phyloP scores from a whole-genome alignment of 805 yeast genomes.

The Suhomyces vadensis region DNA sequence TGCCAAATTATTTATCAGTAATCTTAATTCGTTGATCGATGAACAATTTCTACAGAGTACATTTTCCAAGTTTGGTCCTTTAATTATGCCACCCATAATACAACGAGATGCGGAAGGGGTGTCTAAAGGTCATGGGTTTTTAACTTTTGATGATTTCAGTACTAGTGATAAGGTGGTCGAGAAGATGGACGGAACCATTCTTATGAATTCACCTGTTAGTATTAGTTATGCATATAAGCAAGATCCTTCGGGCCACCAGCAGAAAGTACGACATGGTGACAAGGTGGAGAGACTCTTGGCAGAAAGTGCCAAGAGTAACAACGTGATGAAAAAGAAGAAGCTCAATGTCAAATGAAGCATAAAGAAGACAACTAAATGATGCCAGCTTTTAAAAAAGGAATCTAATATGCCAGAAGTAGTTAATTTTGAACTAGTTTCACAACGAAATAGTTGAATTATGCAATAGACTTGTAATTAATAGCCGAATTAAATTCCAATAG shows the following conservation, averaged over 20 bases:
- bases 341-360: not conserved
- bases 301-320: slow-evolving; percentile 54
- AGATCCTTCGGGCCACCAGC: slow-evolving; percentile 39
- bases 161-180: slow-evolving; percentile 71
- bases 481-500: no score
- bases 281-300: slow-evolving; percentile 72
- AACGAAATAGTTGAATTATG: no score
- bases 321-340: slow-evolving; percentile 13
- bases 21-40: slow-evolving; percentile 67
- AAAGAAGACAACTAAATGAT: no score
- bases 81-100: slow-evolving; percentile 52
- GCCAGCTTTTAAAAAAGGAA: no score
- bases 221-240: slow-evolving; percentile 75
- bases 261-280: slow-evolving; percentile 70
- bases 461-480: no score
- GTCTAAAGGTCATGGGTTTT: slow-evolving; percentile 65
- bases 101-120: slow-evolving; percentile 48
- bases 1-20: slow-evolving; percentile 55
- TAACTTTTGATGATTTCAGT: slow-evolving; percentile 63
- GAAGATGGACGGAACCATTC: slow-evolving; percentile 63
- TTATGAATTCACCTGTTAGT: slow-evolving; percentile 64
- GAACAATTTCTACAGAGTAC: slow-evolving; percentile 55
- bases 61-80: slow-evolving; percentile 67
- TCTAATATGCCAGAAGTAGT: no score
- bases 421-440: no score